Evolutionary conservation across 2,329 filamentous ascomycete species (phyloP).

Genomic region (Stemphylium beticola): DNA sequence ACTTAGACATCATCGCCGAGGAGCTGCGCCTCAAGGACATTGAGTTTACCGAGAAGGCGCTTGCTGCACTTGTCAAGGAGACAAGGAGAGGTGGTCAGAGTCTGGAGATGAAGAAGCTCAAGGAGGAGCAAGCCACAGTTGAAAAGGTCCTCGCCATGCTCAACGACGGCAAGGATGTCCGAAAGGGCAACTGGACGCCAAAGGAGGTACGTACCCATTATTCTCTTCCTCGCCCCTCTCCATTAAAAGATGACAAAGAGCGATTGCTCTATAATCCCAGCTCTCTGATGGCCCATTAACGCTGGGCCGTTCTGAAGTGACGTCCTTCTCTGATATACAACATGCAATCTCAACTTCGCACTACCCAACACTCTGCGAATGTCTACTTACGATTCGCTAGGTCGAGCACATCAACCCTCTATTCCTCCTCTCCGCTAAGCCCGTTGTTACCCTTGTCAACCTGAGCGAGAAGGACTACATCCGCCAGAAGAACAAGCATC

Average conservation of each 20-base stretch:
- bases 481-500: constrained; percentile 99
- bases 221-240: constrained; percentile 19
- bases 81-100: constrained; percentile 92
- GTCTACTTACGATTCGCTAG: constrained; percentile 58
- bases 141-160: constrained; percentile 86
- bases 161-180: constrained; percentile 88
- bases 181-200: constrained; percentile 84
- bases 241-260: constrained; percentile 96
- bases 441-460: constrained; percentile 96
- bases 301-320: constrained; percentile 91
- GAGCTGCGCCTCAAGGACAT: constrained; percentile 98
- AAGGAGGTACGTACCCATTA: constrained; percentile 80
- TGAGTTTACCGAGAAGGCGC: constrained; percentile 95
- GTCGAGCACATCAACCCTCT: constrained; percentile 98
- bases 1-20: constrained; percentile 95
- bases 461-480: constrained; percentile 96
- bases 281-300: constrained; percentile 92
- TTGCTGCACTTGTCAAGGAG: constrained; percentile 91
- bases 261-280: constrained; percentile 97
- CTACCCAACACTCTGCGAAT: constrained; percentile 5
- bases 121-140: constrained; percentile 90
- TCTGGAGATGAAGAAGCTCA: constrained; percentile 96
- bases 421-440: constrained; percentile 93
- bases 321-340: constrained; percentile 69
- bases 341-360: constrained; percentile 8